These are phyloP conservation scores for Leishmania arabica DNA, from an alignment of 208 protist species.

Conservation along the genomic window DNA sequence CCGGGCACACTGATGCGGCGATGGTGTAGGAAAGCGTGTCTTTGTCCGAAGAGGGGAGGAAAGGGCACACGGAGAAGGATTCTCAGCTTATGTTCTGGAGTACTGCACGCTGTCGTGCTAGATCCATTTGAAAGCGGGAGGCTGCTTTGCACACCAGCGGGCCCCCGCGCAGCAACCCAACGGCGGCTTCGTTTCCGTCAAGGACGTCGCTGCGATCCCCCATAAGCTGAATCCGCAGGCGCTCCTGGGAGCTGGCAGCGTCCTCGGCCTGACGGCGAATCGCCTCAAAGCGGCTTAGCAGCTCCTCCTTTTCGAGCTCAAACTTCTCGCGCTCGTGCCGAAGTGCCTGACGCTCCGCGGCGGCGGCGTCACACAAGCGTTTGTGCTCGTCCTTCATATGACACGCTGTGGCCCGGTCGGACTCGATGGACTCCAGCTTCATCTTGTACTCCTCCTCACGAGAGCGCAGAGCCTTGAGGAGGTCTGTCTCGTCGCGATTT, in stretches of 20 bases:
- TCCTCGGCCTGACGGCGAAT: constrained; percentile 74
- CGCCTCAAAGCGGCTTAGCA: constrained; percentile 70
- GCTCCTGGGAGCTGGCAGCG: constrained; percentile 52
- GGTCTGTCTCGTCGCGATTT: constrained; percentile 73
- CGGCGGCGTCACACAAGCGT: constrained; percentile 49
- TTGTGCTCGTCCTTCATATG: constrained; percentile 68
- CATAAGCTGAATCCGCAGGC: constrained; percentile 54
- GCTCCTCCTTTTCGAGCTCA: constrained; percentile 77
- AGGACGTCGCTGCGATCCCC: constrained; percentile 26
- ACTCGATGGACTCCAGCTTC: constrained; percentile 70
- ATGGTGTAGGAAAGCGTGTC: neutral
- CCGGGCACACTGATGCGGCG: neutral
- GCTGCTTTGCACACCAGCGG: constrained; percentile 37
- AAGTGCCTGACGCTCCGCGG: constrained; percentile 65
- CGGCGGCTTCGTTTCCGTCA: constrained; percentile 17
- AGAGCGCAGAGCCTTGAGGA: constrained; percentile 70
- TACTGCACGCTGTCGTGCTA: constrained; percentile 81
- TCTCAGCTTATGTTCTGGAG: constrained; percentile 49
- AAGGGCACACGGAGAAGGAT: neutral
- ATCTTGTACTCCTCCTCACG: constrained; percentile 75
- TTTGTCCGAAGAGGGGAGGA: neutral
- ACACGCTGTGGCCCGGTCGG: constrained; percentile 50
- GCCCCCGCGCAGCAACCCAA: constrained; percentile 20
- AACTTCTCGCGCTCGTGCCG: constrained; percentile 73
- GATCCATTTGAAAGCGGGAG: constrained; percentile 76